Conservation (phyloP, 2,329 filamentous ascomycete genomes). For the Ceratocystis cubensis region DNA sequence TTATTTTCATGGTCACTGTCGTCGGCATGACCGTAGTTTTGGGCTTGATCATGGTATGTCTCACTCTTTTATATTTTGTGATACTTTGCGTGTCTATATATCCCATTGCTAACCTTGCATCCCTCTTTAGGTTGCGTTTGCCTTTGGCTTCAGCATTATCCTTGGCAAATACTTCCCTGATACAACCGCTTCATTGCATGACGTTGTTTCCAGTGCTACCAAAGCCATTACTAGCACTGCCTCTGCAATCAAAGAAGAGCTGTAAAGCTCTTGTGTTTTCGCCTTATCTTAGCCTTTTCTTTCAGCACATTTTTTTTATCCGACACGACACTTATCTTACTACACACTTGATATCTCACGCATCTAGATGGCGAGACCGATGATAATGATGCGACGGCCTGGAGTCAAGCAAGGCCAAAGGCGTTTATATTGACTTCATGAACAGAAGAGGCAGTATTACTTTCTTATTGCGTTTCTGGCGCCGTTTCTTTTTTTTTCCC, state of each 20-base stretch:
- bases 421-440: neutral
- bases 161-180: slow-evolving; percentile 19
- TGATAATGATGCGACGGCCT: slow-evolving; percentile 6
- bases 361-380: neutral
- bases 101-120: slow-evolving; percentile 4
- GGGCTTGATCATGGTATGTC: slow-evolving; percentile 64
- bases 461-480: neutral
- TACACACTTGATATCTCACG: slow-evolving; percentile 11
- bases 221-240: slow-evolving; percentile 5
- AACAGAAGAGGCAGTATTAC: no score
- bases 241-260: slow-evolving; percentile 17
- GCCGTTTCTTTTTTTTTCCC: neutral
- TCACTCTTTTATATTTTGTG: no score
- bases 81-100: neutral
- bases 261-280: slow-evolving; percentile 14
- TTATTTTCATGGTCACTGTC: slow-evolving; percentile 55
- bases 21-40: slow-evolving; percentile 58
- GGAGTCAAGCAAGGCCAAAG: neutral
- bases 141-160: slow-evolving; percentile 19
- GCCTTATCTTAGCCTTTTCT: slow-evolving; percentile 11
- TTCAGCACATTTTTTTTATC: slow-evolving; percentile 8
- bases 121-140: slow-evolving; percentile 16
- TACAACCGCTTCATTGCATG: neutral
- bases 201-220: slow-evolving; percentile 4
- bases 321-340: slow-evolving; percentile 7